Base-by-base conservation (phyloP, 2,329 filamentous ascomycete species). In the Fusarium anthophilum region DNA sequence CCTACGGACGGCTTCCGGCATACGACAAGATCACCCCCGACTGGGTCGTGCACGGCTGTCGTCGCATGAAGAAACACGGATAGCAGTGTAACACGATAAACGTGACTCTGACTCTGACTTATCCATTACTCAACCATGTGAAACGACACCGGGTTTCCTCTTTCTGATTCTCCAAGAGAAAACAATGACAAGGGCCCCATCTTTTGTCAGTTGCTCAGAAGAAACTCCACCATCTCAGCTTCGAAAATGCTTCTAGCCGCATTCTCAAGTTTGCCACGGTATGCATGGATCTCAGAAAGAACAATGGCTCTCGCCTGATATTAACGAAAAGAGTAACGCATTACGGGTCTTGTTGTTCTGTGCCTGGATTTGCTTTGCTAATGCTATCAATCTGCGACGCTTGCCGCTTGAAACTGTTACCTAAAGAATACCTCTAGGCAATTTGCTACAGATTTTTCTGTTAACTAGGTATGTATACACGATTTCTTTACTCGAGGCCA, bases 201-300 rank as follows among this genome's bases (percentile, higher is more conserved):
- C 37, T 43, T 59, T 54, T 55, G 37, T 51, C 50, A 58, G 55
- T 37, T 37, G 39, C 45, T 51, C 58, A 65, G 37, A 65, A 65
- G 44, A 30, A 22, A 56, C 64, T 66, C 72, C 72, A 75, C 72
- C 57, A 48, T 43, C 53, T 54, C 54, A 45, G 48, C 56, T 72
- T 74, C 72, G 64, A 74, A 61, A 73, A 74, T 63, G 69, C 69
- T 74, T 74, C 72, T 74, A 74, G 69, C 65, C 65, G 64, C 30
- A 58, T 75, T 74, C 72, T 55, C 63, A 70, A 59, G 69, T 70
- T 74, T 62, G 72, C 72, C 69, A 74, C 69, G 35, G 18, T 69
- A 73, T 75, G 72, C 72, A 74, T 75, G 72, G 72, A 63, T 58
- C 47, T 60, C 41, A 45, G 43, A 56, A 54, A 53, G 50, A 37